Percentiles rank a stretch among this genome's conserved stretches.
phyloP scores from a whole-genome alignment of 441 rosid genomes.

The Pelargonium fulgidum region DNA sequence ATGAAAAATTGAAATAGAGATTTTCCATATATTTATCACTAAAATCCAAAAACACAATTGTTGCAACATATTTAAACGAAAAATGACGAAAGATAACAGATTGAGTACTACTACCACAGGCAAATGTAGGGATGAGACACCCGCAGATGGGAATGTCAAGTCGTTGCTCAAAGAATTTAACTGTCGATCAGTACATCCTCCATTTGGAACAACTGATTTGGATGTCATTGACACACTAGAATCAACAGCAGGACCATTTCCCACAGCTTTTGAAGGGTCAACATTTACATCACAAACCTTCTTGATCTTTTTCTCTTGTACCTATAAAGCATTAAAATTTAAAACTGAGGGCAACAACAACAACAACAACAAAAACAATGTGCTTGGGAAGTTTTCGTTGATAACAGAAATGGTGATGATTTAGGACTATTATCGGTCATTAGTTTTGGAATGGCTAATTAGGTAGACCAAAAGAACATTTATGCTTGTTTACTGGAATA shows the following conservation, averaged over 20 bases:
- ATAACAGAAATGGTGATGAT: neutral
- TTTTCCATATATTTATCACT: neutral
- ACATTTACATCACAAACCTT: constrained; percentile 74
- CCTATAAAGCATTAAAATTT: constrained; percentile 33
- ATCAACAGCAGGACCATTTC: constrained; percentile 60
- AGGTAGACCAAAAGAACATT: neutral
- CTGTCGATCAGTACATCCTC: constrained; percentile 47
- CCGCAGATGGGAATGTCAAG: constrained; percentile 58
- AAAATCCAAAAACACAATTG: neutral
- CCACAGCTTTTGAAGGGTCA: constrained; percentile 57
- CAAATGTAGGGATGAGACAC: constrained; percentile 70
- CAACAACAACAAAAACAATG: constrained; percentile 12
- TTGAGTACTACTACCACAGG: constrained; percentile 81
- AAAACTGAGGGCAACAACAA: constrained; percentile 5
- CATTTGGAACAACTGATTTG: constrained; percentile 47
- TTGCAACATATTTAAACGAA: neutral
- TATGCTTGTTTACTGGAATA: neutral
- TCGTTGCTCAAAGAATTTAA: constrained; percentile 43
- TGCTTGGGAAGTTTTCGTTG: neutral
- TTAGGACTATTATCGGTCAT: neutral
- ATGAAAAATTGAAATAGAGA: neutral
- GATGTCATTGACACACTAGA: constrained; percentile 50
- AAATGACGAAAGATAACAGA: constrained; percentile 8
- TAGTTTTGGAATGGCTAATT: neutral
- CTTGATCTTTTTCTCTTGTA: constrained; percentile 93